phyloP scores from a whole-genome alignment of 805 yeast genomes.

The Henningerozyma blattae region DNA sequence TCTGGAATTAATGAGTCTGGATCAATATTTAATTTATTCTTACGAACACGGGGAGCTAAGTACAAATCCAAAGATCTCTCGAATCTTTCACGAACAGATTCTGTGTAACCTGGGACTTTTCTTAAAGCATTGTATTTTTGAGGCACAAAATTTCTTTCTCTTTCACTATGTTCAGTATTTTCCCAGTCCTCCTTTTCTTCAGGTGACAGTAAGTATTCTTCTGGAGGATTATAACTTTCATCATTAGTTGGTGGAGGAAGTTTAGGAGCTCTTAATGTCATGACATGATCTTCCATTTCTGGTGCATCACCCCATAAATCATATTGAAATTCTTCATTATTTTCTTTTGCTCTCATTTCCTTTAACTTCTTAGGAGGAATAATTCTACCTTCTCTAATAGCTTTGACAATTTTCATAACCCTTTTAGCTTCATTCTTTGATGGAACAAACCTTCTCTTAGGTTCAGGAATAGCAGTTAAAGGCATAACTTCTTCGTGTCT shows the following conservation, averaged over 20 bases:
- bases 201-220: constrained; percentile 71
- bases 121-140: constrained; percentile 73
- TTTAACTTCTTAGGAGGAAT: constrained; percentile 55
- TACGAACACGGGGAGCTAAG: constrained; percentile 91
- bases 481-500: constrained; percentile 81
- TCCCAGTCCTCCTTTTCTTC: constrained; percentile 70
- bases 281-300: constrained; percentile 55
- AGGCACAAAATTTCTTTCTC: constrained; percentile 72
- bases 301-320: constrained; percentile 82
- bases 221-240: constrained; percentile 96
- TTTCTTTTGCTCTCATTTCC: constrained; percentile 37
- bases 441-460: constrained; percentile 92
- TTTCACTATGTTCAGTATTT: constrained; percentile 57
- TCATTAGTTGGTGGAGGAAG: constrained; percentile 93
- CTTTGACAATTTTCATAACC: constrained; percentile 90
- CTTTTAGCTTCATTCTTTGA: constrained; percentile 94
- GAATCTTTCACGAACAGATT: constrained; percentile 76
- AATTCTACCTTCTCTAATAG: constrained; percentile 92
- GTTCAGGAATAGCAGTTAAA: constrained; percentile 87
- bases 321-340: constrained; percentile 38
- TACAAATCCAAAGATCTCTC: constrained; percentile 91
- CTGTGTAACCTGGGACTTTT: constrained; percentile 87
- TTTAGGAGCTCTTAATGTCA: constrained; percentile 93
- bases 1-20: constrained; percentile 95
- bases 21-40: constrained; percentile 80